A percentile compares a stretch with the other conserved stretches of the same genome.
These are phyloP conservation scores for Gastrodia elata DNA, from an alignment of 106 monocot species.

Conservation along the genomic window DNA sequence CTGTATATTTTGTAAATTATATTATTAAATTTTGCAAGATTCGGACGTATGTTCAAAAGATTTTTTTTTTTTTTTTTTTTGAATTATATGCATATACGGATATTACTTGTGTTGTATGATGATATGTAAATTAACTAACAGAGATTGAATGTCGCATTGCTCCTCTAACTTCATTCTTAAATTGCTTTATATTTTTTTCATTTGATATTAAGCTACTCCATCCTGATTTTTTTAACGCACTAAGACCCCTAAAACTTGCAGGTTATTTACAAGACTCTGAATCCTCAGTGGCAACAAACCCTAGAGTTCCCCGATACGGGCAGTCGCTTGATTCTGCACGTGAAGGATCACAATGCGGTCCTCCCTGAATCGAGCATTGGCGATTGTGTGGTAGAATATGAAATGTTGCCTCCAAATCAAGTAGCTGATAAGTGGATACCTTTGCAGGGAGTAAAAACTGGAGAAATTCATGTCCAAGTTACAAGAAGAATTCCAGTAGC, in stretches of 20 bases:
- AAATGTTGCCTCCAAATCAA: constrained; percentile 53
- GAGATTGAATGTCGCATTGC: too few species aligned
- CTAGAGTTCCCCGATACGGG: constrained; percentile 82
- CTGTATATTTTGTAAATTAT: too few species aligned
- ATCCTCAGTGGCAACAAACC: constrained; percentile 91
- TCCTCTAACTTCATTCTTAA: too few species aligned
- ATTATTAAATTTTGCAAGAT: too few species aligned
- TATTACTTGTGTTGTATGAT: too few species aligned
- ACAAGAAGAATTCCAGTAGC: constrained; percentile 53
- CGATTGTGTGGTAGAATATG: constrained; percentile 73
- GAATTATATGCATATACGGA: too few species aligned
- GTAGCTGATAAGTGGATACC: constrained; percentile 83
- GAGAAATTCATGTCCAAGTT: constrained; percentile 83
- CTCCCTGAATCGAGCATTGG: constrained; percentile 74
- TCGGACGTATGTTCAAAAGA: too few species aligned
- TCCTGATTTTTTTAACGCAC: not conserved
- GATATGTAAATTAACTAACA: too few species aligned
- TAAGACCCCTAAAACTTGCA: constrained; percentile 11
- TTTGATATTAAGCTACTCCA: not conserved
- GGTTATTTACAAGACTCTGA: constrained; percentile 80
- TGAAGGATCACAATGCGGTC: constrained; percentile 87
- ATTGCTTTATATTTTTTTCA: too few species aligned
- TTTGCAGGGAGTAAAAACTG: constrained; percentile 73
- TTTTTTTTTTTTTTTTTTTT: too few species aligned
- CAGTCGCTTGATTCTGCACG: constrained; percentile 49